These are phyloP conservation scores for Tricholoma furcatifolium DNA, from an alignment of 768 basidiomycete species.

Conservation along the genomic window DNA sequence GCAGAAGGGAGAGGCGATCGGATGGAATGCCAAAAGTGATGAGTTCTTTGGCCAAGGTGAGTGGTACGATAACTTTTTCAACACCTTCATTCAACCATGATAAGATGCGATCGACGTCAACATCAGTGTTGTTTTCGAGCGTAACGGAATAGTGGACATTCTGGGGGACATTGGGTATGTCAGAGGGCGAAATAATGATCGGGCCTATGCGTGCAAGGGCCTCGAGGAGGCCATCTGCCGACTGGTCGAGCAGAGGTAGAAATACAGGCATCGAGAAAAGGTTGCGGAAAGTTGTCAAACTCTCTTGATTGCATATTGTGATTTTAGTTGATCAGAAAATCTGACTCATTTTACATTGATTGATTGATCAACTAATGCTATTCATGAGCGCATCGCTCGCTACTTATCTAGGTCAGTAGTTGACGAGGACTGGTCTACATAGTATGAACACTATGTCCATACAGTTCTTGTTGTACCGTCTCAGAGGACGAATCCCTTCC, in stretches of 20 bases:
- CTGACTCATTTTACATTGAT: slow-evolving; percentile 2
- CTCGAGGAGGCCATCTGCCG: slow-evolving; percentile 46
- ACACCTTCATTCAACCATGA: slow-evolving; percentile 76
- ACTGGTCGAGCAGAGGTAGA: slow-evolving; percentile 57
- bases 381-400: too few species aligned
- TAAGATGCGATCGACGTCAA: slow-evolving; percentile 54
- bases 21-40: slow-evolving; percentile 62
- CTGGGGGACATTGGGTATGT: slow-evolving; percentile 27
- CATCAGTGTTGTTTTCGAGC: slow-evolving; percentile 46
- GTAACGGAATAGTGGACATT: slow-evolving; percentile 50
- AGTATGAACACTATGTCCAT: too few species aligned
- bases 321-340: slow-evolving; percentile 7
- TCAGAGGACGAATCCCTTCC: too few species aligned
- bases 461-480: too few species aligned
- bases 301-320: background rate
- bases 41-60: slow-evolving; percentile 62
- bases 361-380: background rate
- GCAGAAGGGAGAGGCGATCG: slow-evolving; percentile 70
- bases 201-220: slow-evolving; percentile 78
- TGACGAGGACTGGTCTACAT: too few species aligned
- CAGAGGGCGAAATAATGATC: slow-evolving; percentile 51
- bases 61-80: slow-evolving; percentile 75
- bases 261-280: slow-evolving; percentile 44
- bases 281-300: background rate
- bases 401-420: too few species aligned